These are phyloP conservation scores for Yarrowia sp. DNA, from an alignment of 805 yeast species.

Conservation along the genomic window DNA sequence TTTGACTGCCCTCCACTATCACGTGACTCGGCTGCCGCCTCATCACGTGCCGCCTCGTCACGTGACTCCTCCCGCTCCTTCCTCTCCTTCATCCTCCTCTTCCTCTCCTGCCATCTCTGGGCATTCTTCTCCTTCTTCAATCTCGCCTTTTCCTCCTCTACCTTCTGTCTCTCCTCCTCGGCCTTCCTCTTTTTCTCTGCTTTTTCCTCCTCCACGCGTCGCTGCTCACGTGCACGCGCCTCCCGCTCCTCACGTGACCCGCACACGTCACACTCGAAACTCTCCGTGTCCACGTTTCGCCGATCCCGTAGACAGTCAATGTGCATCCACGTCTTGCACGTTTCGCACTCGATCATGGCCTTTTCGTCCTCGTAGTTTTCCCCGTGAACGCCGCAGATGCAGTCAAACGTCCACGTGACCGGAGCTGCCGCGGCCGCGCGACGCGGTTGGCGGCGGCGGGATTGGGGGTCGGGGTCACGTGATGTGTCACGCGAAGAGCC, in stretches of 20 bases:
- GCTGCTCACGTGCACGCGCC: slow-evolving; percentile 23
- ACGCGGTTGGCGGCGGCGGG: background rate
- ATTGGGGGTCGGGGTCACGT: too few species aligned
- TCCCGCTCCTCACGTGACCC: slow-evolving; percentile 35
- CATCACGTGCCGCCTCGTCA: background rate
- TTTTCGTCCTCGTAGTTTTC: slow-evolving; percentile 53
- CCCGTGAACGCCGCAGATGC: slow-evolving; percentile 52
- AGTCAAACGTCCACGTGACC: slow-evolving; percentile 52
- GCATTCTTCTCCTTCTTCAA: slow-evolving; percentile 39
- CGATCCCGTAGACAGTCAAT: slow-evolving; percentile 48
- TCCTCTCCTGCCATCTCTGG: slow-evolving; percentile 23
- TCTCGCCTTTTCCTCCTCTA: slow-evolving; percentile 37
- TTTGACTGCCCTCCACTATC: background rate
- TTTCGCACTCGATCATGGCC: slow-evolving; percentile 51
- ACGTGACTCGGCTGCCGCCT: slow-evolving; percentile 4
- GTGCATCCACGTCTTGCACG: slow-evolving; percentile 55
- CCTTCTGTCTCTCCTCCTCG: slow-evolving; percentile 8
- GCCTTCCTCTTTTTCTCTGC: slow-evolving; percentile 1
- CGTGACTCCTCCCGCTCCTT: too few species aligned
- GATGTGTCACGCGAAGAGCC: too few species aligned
- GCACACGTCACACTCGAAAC: slow-evolving; percentile 33
- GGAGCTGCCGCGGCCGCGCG: slow-evolving; percentile 36
- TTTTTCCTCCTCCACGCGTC: background rate
- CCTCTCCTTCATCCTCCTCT: slow-evolving; percentile 22
- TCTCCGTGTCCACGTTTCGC: slow-evolving; percentile 13